phyloP scores from a whole-genome alignment of 2,329 filamentous ascomycete species.

The Paraphoma sp. region DNA sequence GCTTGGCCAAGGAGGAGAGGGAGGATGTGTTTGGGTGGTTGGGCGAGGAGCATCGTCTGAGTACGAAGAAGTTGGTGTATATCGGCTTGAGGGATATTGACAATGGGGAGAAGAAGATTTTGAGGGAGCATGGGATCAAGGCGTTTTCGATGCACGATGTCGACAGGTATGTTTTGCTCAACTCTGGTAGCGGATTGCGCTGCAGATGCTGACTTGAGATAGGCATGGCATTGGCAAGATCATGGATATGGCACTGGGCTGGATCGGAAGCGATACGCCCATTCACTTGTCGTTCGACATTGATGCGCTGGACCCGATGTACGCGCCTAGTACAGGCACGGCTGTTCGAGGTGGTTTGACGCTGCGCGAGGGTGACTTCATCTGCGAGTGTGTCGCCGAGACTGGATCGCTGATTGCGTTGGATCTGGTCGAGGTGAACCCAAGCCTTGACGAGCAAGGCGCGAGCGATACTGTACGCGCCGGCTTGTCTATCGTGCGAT shows the following conservation, averaged over 20 bases:
- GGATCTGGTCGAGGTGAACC: slow-evolving; percentile 63
- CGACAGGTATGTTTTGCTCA: slow-evolving; percentile 69
- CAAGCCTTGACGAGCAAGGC: slow-evolving; percentile 60
- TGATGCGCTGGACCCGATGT: slow-evolving; percentile 93
- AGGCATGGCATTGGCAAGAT: slow-evolving; percentile 93
- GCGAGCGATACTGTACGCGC: slow-evolving; percentile 87
- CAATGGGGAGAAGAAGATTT: slow-evolving; percentile 87
- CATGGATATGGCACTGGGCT: slow-evolving; percentile 97
- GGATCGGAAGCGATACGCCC: slow-evolving; percentile 92
- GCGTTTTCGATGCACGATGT: slow-evolving; percentile 99
- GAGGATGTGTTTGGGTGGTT: slow-evolving; percentile 92
- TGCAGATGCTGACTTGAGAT: not conserved
- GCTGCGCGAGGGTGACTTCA: slow-evolving; percentile 93
- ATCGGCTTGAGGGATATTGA: slow-evolving; percentile 96
- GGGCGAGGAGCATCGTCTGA: slow-evolving; percentile 72
- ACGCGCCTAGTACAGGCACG: slow-evolving; percentile 94
- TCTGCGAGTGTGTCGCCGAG: slow-evolving; percentile 73
- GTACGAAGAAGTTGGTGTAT: slow-evolving; percentile 87
- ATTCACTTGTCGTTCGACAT: slow-evolving; percentile 98
- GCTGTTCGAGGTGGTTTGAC: slow-evolving; percentile 93
- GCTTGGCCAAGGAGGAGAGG: slow-evolving; percentile 77
- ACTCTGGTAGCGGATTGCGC: too few relatives aligned
- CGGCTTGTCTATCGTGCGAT: slow-evolving; percentile 88
- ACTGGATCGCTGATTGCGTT: slow-evolving; percentile 64
- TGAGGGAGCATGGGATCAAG: slow-evolving; percentile 88